phyloP scores from a whole-genome alignment of 108 stramenopile genomes.

The Cylindrotheca closterium region DNA sequence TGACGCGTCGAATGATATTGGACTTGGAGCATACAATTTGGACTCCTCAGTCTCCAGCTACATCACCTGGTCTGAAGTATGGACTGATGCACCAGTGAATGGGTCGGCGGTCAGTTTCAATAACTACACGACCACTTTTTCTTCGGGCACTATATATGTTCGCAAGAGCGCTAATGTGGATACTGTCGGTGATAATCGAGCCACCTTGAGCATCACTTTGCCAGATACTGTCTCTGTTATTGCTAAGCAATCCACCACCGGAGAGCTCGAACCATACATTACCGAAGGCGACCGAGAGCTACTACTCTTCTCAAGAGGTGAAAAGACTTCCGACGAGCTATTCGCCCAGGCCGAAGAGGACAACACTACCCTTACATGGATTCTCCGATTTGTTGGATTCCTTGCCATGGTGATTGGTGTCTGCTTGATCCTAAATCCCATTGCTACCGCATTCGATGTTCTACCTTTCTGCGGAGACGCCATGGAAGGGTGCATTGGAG shows the following conservation, averaged over 20 bases:
- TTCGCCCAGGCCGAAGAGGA: constrained; percentile 25
- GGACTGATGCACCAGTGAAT: background rate
- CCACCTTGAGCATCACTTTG: background rate
- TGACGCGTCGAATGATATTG: background rate
- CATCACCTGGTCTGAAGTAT: background rate
- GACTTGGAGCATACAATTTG: background rate
- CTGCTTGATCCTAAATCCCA: constrained; percentile 16
- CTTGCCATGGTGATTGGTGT: constrained; percentile 20
- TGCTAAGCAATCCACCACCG: constrained; percentile 8
- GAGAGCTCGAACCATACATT: constrained; percentile 5
- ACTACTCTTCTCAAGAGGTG: constrained; percentile 9
- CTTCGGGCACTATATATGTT: background rate
- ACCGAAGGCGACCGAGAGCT: constrained; percentile 16
- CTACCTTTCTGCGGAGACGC: constrained; percentile 23
- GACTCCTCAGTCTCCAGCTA: background rate
- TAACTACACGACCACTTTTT: background rate
- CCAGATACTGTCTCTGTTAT: constrained; percentile 12
- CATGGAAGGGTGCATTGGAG: constrained; percentile 19
- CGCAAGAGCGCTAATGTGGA: background rate
- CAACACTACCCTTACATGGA: constrained; percentile 19
- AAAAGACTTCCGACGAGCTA: constrained; percentile 5
- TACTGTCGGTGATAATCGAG: background rate
- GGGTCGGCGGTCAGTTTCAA: background rate
- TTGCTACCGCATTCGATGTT: constrained; percentile 21
- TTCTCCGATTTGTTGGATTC: constrained; percentile 31